Evolutionary conservation across 78 protist species (phyloP), one percentile per base, ranked within the genome.

Genomic region (Emiliania huxleyi): DNA sequence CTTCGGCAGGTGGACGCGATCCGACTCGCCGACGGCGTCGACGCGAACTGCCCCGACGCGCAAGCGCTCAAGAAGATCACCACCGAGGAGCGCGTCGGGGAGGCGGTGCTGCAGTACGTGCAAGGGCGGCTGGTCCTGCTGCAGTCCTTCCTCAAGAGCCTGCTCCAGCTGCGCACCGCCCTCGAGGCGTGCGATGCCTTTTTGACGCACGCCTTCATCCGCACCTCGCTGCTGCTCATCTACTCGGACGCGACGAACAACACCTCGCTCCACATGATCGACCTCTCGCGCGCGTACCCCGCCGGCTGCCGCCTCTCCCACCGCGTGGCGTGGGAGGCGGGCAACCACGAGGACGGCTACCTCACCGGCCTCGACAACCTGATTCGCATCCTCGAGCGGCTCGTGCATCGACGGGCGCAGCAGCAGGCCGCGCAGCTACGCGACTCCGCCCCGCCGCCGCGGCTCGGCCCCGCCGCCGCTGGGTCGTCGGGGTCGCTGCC

Each of bases 271-370:
- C 44, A 79, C 87, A 79, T 79, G 33, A 79, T 79, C 18, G 87
- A 79, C n/a, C 46, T 79, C 87, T 42, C 87, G 29, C 46, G 43
- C 42, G 83, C 18, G 33, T 73, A 2, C 44, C 40, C 2, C 29
- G 75, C 75, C 33, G 75, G 75, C 75, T 15, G 75, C 37, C 75
- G 75, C 37, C 75, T 62, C 75, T 18, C 75, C n/a, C 75, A 62
- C 33, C 87, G 87, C 46, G 48, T 0, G 0, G 49, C 45, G 87
- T 79, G 87, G 87, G n/a, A 0, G 33, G 12, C 48, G 33, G 87
- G 87, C 37, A 42, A 40, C n/a, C 43, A 21, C 49, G 87, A 79
- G 87, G 87, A 79, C 46, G 87, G 87, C 22, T 79, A 79, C 49
- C 49, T 79, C 49, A 23, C 1, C n/a, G 87, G 87, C 1, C 43